A percentile compares a stretch with the other conserved stretches of the same genome.
phyloP scores from a whole-genome alignment of 1,284 basidiomycete genomes.

The Calocybe gambosa region DNA sequence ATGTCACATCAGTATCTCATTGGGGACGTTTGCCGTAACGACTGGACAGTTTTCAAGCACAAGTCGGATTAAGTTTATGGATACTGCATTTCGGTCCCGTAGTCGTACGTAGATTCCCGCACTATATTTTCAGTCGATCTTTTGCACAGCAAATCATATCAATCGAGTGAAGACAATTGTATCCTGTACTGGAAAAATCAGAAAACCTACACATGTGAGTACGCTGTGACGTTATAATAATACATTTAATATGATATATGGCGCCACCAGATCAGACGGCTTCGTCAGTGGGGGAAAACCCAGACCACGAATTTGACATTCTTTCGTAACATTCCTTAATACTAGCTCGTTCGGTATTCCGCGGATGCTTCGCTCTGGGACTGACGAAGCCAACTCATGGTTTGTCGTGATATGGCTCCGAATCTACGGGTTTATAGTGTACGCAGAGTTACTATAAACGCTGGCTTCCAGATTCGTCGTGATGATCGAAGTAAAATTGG shows the following conservation, averaged over 20 bases:
- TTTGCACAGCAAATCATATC: background rate
- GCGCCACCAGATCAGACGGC: background rate
- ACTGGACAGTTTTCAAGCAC: too few relatives aligned
- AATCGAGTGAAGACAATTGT: background rate
- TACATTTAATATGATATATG: background rate
- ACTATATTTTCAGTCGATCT: background rate
- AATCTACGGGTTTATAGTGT: background rate
- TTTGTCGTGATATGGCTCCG: background rate
- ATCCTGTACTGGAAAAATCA: background rate
- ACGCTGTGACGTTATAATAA: background rate
- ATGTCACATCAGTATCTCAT: too few relatives aligned
- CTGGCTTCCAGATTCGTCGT: background rate
- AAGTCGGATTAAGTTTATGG: too few relatives aligned
- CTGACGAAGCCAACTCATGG: background rate
- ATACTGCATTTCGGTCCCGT: too few relatives aligned
- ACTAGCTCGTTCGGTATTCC: background rate
- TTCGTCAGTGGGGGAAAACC: background rate
- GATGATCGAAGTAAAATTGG: background rate
- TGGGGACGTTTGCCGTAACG: too few relatives aligned
- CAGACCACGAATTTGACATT: background rate
- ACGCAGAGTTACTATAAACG: background rate
- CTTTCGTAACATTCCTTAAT: too few relatives aligned
- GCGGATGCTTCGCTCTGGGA: background rate
- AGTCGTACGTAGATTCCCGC: too few relatives aligned
- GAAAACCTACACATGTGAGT: background rate